Base-by-base conservation (phyloP, 2,329 filamentous ascomycete genomes). In the Raffaelea arxii region DNA sequence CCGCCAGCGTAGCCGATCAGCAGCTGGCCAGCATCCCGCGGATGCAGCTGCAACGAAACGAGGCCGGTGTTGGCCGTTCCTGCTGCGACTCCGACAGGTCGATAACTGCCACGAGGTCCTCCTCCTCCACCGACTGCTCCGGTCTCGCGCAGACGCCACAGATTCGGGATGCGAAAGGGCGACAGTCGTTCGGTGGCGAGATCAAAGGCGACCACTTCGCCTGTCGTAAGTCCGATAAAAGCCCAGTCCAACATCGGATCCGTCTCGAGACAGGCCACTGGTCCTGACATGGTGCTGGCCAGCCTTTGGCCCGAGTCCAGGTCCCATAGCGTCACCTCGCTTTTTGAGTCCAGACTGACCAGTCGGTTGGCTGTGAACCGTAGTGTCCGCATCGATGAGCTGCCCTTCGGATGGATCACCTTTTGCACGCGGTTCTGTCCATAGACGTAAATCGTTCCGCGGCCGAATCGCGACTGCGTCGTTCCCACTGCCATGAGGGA, bases 171-270 rank as follows among this genome's bases (percentile, higher is more conserved):
- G 48, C 79, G 80, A 63, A 96, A 90, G 1, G 82, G 78, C 14
- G 88, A 66, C 49, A 92, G 67, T 25, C 73, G 72, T 59, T 87
- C 81, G 49, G 90, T 77, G 59, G 97, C 92, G 47, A 98, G 72
- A 62, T 98, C 92, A 61, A 91, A 98, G n/a, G 88, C 87, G 49
- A 91, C 74, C 11, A 97, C 73, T 48, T 97, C 90, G 50, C 91
- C 89, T 58, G 77, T 86, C 53, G 86, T 80, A 51, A 89, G 69
- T 12, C 89, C 92, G 39, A 97, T 70, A 51, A 98, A 84, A 32
- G 84, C 88, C 80, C 94, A 98, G 63, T 98, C 92, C 50, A 98
- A 72, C 67, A 87, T 86, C 1, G 91, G 88, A 61, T 98, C 92
- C 7, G 85, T 89, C 48, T 84, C 74, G 57, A 97, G 62, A 25